Conservation (phyloP, 352 stramenopile species). For the Pythium phragmiticola region DNA sequence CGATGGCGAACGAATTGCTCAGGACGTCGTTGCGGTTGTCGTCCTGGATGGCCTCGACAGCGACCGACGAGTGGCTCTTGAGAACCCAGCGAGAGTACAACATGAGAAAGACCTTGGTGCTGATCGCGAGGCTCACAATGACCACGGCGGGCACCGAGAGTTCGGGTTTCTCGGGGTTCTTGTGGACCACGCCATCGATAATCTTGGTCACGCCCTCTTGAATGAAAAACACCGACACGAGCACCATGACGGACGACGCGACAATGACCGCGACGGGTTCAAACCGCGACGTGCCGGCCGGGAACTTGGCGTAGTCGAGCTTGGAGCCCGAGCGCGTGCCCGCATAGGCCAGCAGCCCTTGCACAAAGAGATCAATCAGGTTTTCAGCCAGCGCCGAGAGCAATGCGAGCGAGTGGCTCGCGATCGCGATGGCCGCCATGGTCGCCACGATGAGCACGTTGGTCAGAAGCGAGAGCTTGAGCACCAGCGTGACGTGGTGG, state of each 20-base stretch:
- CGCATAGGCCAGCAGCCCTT: slow-evolving; percentile 88
- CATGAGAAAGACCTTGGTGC: slow-evolving; percentile 71
- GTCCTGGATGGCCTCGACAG: slow-evolving; percentile 71
- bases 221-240: slow-evolving; percentile 88
- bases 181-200: slow-evolving; percentile 40
- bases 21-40: slow-evolving; percentile 96
- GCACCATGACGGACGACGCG: slow-evolving; percentile 90
- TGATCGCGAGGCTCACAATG: slow-evolving; percentile 58
- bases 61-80: slow-evolving; percentile 45
- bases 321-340: slow-evolving; percentile 74
- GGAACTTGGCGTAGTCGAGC: slow-evolving; percentile 89
- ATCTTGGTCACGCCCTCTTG: slow-evolving; percentile 53
- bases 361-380: slow-evolving; percentile 91
- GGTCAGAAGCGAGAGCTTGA: slow-evolving; percentile 55
- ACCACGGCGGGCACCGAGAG: slow-evolving; percentile 87
- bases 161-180: slow-evolving; percentile 71
- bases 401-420: slow-evolving; percentile 88
- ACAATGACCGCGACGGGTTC: slow-evolving; percentile 93
- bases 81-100: slow-evolving; percentile 64
- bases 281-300: slow-evolving; percentile 86
- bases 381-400: slow-evolving; percentile 91
- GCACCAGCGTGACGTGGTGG: slow-evolving; percentile 52
- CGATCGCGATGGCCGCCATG: slow-evolving; percentile 67
- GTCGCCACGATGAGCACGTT: slow-evolving; percentile 65
- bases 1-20: slow-evolving; percentile 88